Percentiles rank a stretch among this genome's conserved stretches.
Evolutionary conservation across 192 early-diverging fungal genomes (phyloP).

Genomic region (Gamsiella multidivaricata): DNA sequence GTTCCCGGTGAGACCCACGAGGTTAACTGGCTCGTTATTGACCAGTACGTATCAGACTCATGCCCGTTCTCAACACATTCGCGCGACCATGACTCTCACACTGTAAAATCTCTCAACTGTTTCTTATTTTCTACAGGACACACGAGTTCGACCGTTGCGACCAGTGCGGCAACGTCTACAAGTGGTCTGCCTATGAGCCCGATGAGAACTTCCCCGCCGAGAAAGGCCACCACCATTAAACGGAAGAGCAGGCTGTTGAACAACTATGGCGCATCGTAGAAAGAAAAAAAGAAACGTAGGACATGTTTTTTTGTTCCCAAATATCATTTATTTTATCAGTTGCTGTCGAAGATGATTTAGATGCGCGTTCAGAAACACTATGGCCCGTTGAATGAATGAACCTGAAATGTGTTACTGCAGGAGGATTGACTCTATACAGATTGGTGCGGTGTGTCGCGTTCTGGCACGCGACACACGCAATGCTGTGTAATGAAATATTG

Average conservation of each 20-base stretch:
- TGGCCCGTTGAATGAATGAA: too few relatives aligned
- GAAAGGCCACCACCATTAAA: constrained; percentile 55
- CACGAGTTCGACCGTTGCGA: constrained; percentile 93
- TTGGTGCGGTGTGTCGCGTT: too few relatives aligned
- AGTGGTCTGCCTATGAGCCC: constrained; percentile 55
- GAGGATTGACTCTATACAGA: too few relatives aligned
- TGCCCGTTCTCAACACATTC: not conserved
- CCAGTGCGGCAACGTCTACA: constrained; percentile 89
- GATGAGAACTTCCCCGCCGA: constrained; percentile 56
- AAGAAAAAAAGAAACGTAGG: constrained; percentile 32
- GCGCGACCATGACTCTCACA: not conserved
- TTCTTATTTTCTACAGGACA: constrained; percentile 9
- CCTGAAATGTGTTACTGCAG: too few relatives aligned
- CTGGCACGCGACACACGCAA: too few relatives aligned
- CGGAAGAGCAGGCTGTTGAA: not conserved
- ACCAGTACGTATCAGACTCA: constrained; percentile 53
- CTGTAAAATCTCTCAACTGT: not conserved
- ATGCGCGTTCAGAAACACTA: too few relatives aligned
- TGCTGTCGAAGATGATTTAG: too few relatives aligned
- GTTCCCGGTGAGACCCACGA: constrained; percentile 95
- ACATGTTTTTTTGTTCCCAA: constrained; percentile 38
- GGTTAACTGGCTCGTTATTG: constrained; percentile 88
- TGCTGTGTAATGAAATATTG: too few relatives aligned
- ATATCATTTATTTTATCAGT: too few relatives aligned
- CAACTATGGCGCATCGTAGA: not conserved